Base-by-base conservation (phyloP, 805 yeast genomes). In the Barnettozyma botsteinii region DNA sequence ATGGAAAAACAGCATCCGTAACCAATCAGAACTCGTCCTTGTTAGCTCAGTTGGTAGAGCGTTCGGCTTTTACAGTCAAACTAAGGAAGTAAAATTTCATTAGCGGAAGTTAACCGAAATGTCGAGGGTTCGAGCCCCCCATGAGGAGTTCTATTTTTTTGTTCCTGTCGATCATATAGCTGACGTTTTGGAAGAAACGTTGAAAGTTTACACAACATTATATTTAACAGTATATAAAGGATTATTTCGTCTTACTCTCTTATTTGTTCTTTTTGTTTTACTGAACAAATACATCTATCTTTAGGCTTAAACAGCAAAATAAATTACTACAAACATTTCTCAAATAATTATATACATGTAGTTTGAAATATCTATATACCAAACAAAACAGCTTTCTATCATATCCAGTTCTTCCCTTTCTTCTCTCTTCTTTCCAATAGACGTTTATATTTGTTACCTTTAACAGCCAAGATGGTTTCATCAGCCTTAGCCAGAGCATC, bases 401-500 rank as follows among this genome's bases (percentile, higher is more conserved):
- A 53, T 38, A 53, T 50, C 57, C 57, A 53, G 18, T 48, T 43
- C 29, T 49, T 49, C n/a, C 41, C 42, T 38, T 51, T 45, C 38
- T 48, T 41, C 3, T 41, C 42, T 44, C 53, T 51, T 47, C 50
- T 51, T 41, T 52, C 56, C 39, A 53, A 21, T 21, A 52, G 40
- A 45, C 57, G 50, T 48, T 51, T 48, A 31, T 51, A 47, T 40
- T 52, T 52, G 30, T 52, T 52, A 47, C 59, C 57, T 47, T 48
- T 54, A 24, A 51, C 80, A 46, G 73, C 78, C 37, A 77, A 53
- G 46, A 87, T 78, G 47, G 74, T 72, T 39, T 77, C 73, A 61
- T 88, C 96, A 42, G 75, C 79, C 46, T 72, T 68, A 33, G 64
- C 74, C 52, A 85, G 60, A 23, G 93, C 96, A 35, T 75, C 79